phyloP scores from a whole-genome alignment of 257 asterid genomes.

The Nicotiana paniculata region DNA sequence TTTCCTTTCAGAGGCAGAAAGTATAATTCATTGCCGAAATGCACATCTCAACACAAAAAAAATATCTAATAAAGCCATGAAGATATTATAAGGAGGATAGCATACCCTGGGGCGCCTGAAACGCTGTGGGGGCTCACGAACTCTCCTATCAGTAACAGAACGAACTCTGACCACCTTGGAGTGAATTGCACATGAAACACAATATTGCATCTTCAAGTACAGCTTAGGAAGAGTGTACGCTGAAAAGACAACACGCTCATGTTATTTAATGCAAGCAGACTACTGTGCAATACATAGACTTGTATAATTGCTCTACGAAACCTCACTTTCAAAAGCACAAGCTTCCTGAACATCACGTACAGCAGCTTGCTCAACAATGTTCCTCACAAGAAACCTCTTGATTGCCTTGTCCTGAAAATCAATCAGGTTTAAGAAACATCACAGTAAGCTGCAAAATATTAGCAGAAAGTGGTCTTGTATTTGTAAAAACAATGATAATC shows the following conservation, averaged over 20 bases:
- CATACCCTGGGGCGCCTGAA: constrained; percentile 72
- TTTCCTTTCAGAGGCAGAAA: background rate
- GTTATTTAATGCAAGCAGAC: background rate
- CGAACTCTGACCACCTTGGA: constrained; percentile 73
- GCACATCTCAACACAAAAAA: background rate
- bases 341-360: constrained; percentile 71
- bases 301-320: background rate
- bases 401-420: constrained; percentile 51
- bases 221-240: constrained; percentile 69
- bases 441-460: background rate
- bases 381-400: constrained; percentile 58
- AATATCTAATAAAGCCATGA: background rate
- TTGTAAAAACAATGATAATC: background rate
- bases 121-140: constrained; percentile 76
- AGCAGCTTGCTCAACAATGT: constrained; percentile 72
- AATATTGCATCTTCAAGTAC: constrained; percentile 37
- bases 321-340: constrained; percentile 50
- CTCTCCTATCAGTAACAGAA: constrained; percentile 54
- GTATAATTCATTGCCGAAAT: background rate
- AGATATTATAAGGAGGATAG: background rate
- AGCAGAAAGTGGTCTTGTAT: background rate
- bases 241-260: background rate
- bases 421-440: background rate
- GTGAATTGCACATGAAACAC: constrained; percentile 31
- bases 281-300: background rate